Evolutionary conservation across 139 green algal genomes (phyloP).

Genomic region (Helicosporidium sp.): DNA sequence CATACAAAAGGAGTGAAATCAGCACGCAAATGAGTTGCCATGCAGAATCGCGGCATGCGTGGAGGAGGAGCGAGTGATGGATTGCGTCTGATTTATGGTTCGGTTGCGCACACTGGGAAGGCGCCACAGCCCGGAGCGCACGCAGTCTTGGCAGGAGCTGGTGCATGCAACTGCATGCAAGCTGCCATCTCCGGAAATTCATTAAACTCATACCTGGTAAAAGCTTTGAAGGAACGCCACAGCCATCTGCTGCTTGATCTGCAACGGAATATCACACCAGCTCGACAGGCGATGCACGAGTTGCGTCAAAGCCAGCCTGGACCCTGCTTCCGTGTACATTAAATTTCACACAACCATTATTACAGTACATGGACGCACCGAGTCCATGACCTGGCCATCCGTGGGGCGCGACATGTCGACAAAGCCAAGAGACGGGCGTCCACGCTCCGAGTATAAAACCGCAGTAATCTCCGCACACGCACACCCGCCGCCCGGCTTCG

Average conservation of each 20-base stretch:
- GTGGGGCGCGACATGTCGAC: neutral
- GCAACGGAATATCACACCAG: neutral
- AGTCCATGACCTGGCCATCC: slow-evolving; percentile 15
- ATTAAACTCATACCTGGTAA: slow-evolving; percentile 15
- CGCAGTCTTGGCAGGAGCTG: neutral
- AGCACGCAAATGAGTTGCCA: neutral
- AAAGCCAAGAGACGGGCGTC: neutral
- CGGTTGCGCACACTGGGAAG: no score
- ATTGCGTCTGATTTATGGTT: no score
- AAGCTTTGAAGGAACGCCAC: slow-evolving; percentile 19
- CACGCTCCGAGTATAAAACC: neutral
- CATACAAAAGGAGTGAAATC: neutral
- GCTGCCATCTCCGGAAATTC: neutral
- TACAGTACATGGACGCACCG: slow-evolving; percentile 1
- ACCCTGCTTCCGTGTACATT: no score
- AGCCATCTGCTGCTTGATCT: slow-evolving; percentile 20
- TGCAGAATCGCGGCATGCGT: neutral
- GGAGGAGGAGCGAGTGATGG: neutral
- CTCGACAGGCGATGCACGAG: neutral
- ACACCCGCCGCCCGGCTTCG: no score
- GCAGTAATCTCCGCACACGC: no score
- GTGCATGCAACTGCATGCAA: neutral
- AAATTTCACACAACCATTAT: neutral
- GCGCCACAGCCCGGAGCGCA: neutral
- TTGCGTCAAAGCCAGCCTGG: neutral